Evolutionary conservation across 192 early-diverging fungal genomes (phyloP).

Genomic region (Gigaspora rosea): DNA sequence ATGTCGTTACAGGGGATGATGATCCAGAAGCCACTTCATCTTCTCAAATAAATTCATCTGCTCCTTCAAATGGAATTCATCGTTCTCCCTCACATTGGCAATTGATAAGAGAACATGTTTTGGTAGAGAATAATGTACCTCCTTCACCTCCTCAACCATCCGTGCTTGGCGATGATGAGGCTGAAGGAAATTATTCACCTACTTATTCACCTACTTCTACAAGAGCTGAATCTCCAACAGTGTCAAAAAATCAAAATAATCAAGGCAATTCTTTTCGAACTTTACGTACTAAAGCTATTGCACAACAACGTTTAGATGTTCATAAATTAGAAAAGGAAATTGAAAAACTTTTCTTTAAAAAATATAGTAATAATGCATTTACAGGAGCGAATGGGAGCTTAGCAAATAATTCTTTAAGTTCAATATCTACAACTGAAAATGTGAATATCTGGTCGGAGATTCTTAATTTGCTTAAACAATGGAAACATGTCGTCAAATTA

Average conservation of each 20-base stretch:
- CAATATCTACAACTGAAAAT: constrained; percentile 30
- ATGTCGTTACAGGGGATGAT: not conserved
- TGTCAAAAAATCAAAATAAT: not conserved
- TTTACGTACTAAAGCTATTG: constrained; percentile 44
- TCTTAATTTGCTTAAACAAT: constrained; percentile 22
- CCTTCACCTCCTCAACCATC: not conserved
- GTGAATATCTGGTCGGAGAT: constrained; percentile 24
- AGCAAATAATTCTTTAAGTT: constrained; percentile 30
- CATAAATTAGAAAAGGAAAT: constrained; percentile 50
- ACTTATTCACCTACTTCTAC: not conserved
- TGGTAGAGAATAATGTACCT: constrained; percentile 16
- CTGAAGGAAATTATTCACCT: not conserved
- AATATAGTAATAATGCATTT: constrained; percentile 33
- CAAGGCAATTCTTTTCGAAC: constrained; percentile 31
- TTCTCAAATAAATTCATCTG: not conserved
- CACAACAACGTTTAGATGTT: constrained; percentile 43
- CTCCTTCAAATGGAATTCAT: not conserved
- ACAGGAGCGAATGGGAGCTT: constrained; percentile 34
- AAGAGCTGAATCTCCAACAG: not conserved
- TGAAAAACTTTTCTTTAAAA: constrained; percentile 38
- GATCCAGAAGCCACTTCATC: not conserved
- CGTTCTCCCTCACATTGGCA: constrained; percentile 9
- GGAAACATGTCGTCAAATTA: constrained; percentile 30
- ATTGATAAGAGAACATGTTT: constrained; percentile 7
- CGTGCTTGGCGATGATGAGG: not conserved